These are phyloP conservation scores for Ligustrum vulgare DNA, from an alignment of 257 asterid species.

Conservation along the genomic window DNA sequence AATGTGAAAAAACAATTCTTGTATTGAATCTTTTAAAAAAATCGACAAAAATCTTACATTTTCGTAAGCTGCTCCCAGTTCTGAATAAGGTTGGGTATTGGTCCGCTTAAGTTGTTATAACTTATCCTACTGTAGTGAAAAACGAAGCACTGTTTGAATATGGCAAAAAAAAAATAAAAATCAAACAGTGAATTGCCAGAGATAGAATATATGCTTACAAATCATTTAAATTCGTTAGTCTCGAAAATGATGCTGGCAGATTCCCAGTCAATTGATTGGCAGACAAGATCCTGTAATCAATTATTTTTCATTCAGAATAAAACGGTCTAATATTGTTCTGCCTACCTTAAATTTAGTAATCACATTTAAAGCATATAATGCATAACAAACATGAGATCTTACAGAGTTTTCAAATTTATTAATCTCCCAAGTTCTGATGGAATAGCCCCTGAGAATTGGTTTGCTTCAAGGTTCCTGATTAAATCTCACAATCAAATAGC, in stretches of 20 bases:
- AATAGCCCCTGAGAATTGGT: constrained; percentile 66
- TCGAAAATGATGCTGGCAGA: constrained; percentile 61
- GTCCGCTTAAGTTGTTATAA: constrained; percentile 73
- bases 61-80: constrained; percentile 74
- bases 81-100: constrained; percentile 69
- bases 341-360: constrained; percentile 1
- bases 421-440: constrained; percentile 71
- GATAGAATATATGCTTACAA: constrained; percentile 50
- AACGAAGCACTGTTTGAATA: constrained; percentile 20
- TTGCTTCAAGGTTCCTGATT: constrained; percentile 82
- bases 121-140: constrained; percentile 69
- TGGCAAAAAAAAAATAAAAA: constrained; percentile 1
- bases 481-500: constrained; percentile 21
- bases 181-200: constrained; percentile 16
- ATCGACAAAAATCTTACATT: constrained; percentile 54
- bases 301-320: constrained; percentile 12
- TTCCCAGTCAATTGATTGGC: constrained; percentile 69
- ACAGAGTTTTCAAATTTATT: constrained; percentile 58
- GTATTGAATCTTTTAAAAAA: not conserved
- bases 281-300: constrained; percentile 71
- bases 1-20: constrained; percentile 1
- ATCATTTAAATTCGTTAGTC: constrained; percentile 59
- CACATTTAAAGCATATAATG: constrained; percentile 5
- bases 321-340: constrained; percentile 6
- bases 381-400: constrained; percentile 35